phyloP scores from a whole-genome alignment of 2,329 filamentous ascomycete species.

The Lasiodiplodia citricola region DNA sequence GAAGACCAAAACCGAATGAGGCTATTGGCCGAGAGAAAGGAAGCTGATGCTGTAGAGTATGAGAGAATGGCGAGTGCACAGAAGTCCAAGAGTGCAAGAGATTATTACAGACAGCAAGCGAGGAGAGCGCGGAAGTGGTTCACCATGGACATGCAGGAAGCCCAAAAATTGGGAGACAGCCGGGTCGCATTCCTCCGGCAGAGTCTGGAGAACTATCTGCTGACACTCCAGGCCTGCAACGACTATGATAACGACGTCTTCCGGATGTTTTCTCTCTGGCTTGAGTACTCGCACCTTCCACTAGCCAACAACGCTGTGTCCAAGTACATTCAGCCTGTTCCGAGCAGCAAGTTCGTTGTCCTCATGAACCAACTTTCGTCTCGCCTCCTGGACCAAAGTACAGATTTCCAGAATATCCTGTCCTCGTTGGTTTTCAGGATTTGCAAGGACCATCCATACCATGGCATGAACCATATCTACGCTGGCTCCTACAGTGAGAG shows the following conservation, averaged over 20 bases:
- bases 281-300: slow-evolving; percentile 79
- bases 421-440: slow-evolving; percentile 78
- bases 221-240: slow-evolving; percentile 83
- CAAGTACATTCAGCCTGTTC: slow-evolving; percentile 72
- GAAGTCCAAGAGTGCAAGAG: slow-evolving; percentile 54
- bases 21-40: slow-evolving; percentile 79
- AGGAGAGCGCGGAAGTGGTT: slow-evolving; percentile 85
- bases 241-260: slow-evolving; percentile 87
- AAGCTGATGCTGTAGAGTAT: slow-evolving; percentile 77
- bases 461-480: slow-evolving; percentile 97
- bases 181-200: slow-evolving; percentile 84
- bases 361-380: slow-evolving; percentile 97
- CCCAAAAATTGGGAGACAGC: slow-evolving; percentile 75
- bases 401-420: slow-evolving; percentile 77
- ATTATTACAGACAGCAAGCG: slow-evolving; percentile 63
- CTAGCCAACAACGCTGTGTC: slow-evolving; percentile 78
- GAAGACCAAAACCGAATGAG: slow-evolving; percentile 84
- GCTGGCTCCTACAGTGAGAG: slow-evolving; percentile 70
- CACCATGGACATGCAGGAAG: slow-evolving; percentile 86
- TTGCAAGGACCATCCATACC: slow-evolving; percentile 91
- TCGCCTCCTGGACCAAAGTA: slow-evolving; percentile 74
- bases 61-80: slow-evolving; percentile 62
- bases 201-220: slow-evolving; percentile 90
- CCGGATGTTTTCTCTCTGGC: slow-evolving; percentile 92
- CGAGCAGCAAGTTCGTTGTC: slow-evolving; percentile 88